phyloP scores from a whole-genome alignment of 495 filamentous ascomycete genomes.

The Penicillium lagena region DNA sequence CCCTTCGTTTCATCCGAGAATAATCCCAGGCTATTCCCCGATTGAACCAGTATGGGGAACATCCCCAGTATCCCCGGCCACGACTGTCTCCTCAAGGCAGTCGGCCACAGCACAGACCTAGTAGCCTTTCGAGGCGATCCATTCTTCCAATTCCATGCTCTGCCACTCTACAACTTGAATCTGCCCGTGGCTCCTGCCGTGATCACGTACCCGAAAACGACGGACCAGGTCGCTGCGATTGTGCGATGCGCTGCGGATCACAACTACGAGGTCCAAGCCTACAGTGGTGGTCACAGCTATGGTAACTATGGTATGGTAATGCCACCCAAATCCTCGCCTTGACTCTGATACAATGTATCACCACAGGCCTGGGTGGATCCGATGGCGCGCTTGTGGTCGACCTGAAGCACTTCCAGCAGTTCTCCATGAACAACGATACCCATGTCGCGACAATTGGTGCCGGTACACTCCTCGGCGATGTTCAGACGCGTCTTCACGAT shows the following conservation, averaged over 20 bases:
- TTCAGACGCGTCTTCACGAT: slow-evolving; percentile 51
- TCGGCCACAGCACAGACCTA: slow-evolving; percentile 10
- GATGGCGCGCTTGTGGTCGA: slow-evolving; percentile 39
- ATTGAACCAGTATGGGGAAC: not conserved
- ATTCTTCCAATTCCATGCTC: slow-evolving; percentile 8
- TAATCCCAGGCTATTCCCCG: not conserved
- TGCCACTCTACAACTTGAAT: slow-evolving; percentile 55
- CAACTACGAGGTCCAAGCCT: slow-evolving; percentile 58
- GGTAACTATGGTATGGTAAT: slow-evolving; percentile 40
- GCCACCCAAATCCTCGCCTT: not conserved
- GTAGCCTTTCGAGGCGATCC: slow-evolving; percentile 15
- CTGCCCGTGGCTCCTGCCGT: slow-evolving; percentile 53
- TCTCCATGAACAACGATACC: slow-evolving; percentile 46
- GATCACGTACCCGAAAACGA: slow-evolving; percentile 51
- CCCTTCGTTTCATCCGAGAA: not conserved
- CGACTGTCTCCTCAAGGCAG: slow-evolving; percentile 17
- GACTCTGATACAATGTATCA: slow-evolving; percentile 40
- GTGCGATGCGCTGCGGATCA: slow-evolving; percentile 51
- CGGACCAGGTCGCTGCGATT: slow-evolving; percentile 51
- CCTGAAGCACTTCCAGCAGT: slow-evolving; percentile 39
- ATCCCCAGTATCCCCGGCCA: not conserved
- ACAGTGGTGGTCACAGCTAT: slow-evolving; percentile 70
- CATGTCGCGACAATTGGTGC: slow-evolving; percentile 58
- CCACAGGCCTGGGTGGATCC: slow-evolving; percentile 38
- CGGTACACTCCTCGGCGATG: slow-evolving; percentile 55